Evolutionary conservation across 1,284 basidiomycete genomes (phyloP), one percentile per base, ranked within the genome.

Genomic region (Naganishia albida): DNA sequence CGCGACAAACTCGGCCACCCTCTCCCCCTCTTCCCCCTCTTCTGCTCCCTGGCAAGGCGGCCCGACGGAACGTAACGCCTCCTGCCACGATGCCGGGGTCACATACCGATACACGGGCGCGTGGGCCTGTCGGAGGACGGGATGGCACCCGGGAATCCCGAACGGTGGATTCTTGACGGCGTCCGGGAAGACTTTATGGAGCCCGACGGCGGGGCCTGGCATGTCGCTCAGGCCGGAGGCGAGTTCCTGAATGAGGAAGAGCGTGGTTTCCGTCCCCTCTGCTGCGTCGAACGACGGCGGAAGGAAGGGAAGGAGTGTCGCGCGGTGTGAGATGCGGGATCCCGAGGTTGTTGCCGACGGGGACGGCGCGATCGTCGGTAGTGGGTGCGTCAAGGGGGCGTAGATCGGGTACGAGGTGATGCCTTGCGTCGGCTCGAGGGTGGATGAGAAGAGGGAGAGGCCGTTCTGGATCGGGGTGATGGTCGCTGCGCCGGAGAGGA

Each of bases 31-130:
- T 7, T 69, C 67, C 2, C 68, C 66, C 4, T 48, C 34, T 3
- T 62, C 68, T 1, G 64, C 66, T 3, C 69, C 67, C 15, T 63
- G 69, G 4, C 55, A 43, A 16, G 67, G 48, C 10, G 26, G 8
- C 16, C 39, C 23, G 26, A 72, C 62, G 3, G 68, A 42, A 0
- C 68, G 49, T 18, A 90, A 72, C 0, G 86, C 85, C 2, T 69
- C 68, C 1, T 80, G 72, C 89, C 89, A 92, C 1, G 86, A 84
- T 0, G 75, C 62, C 2, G 86, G 85, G 4, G 88, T 69, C 16
- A 64, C 28, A 70, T 65, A 78, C 62, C 71, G 85, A 83, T 34
- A 84, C 75, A 69, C 81, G 73, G 42, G 85, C 12, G 46, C 38
- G 68, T 66, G 39, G 68, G 57, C 62, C 73, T 71, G 7, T 52